Evolutionary conservation across 352 stramenopile species (phyloP).

Genomic region (Pythium aristosporum): DNA sequence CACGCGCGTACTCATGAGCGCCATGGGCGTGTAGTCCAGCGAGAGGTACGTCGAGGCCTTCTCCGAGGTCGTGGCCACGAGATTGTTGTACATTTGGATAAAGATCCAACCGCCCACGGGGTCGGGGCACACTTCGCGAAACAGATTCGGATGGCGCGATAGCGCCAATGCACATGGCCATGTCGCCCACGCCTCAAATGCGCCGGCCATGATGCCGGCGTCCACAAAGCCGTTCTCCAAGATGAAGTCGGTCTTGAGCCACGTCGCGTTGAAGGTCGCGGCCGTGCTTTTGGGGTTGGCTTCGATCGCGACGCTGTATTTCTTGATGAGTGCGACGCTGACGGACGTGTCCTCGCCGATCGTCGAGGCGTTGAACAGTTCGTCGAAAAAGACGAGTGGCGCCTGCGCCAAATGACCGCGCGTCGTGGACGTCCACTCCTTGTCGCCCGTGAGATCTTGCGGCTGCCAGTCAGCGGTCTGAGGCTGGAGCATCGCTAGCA

Average conservation of each 20-base stretch:
- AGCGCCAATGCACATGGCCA: conserved; percentile 10
- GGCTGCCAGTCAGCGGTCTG: conserved; percentile 1
- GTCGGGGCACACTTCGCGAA: conserved; percentile 7
- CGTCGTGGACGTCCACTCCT: conserved; percentile 20
- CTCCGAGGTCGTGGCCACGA: conserved; percentile 27
- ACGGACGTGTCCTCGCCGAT: conserved; percentile 23
- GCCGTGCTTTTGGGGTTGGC: conserved; percentile 15
- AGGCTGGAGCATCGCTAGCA: conserved; percentile 9
- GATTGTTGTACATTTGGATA: conserved; percentile 27
- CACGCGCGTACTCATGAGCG: conserved; percentile 20
- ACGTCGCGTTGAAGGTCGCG: conserved; percentile 18
- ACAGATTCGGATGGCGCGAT: neutral
- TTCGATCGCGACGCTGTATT: conserved; percentile 20
- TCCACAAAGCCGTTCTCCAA: conserved; percentile 15
- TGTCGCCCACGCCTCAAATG: conserved; percentile 17
- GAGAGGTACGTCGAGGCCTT: conserved; percentile 26
- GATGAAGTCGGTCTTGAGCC: conserved; percentile 13
- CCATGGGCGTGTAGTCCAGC: conserved; percentile 20
- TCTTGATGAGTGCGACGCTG: conserved; percentile 15
- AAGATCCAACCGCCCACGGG: conserved; percentile 15
- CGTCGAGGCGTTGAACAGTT: conserved; percentile 5
- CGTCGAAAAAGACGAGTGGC: conserved; percentile 13
- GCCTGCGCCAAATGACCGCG: conserved; percentile 23
- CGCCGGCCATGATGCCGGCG: conserved; percentile 20
- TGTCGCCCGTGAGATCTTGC: conserved; percentile 20